These are phyloP conservation scores for Diaporthe amygdali DNA, from an alignment of 2,329 filamentous ascomycete genomes.

Conservation along the genomic window DNA sequence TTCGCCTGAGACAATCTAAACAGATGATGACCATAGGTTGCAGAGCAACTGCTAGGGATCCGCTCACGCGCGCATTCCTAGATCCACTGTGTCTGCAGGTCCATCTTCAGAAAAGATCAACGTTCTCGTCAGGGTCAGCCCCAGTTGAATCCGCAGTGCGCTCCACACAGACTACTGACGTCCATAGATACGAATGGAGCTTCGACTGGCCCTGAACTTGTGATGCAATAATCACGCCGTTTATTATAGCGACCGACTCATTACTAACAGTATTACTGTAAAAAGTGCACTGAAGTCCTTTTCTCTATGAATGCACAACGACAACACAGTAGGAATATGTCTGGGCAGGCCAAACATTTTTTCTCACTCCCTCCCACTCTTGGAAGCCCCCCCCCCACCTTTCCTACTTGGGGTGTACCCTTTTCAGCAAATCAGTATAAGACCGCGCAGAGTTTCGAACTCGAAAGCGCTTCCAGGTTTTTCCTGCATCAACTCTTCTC, in stretches of 20 bases:
- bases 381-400: neutral
- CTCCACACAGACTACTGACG: neutral
- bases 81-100: constrained; percentile 5
- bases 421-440: neutral
- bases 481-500: constrained; percentile 1
- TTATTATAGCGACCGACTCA: constrained; percentile 11
- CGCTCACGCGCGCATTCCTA: neutral
- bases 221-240: constrained; percentile 15
- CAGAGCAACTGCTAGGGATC: neutral
- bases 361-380: neutral
- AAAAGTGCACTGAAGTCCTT: neutral
- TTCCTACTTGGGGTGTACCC: neutral
- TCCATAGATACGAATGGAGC: neutral
- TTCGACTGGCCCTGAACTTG: neutral
- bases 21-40: neutral
- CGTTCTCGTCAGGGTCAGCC: neutral
- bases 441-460: neutral
- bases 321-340: neutral
- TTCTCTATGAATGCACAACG: neutral
- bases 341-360: neutral
- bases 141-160: constrained; percentile 5
- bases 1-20: neutral
- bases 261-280: constrained; percentile 10
- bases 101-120: neutral
- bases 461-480: neutral